Base-by-base conservation (phyloP, 1,284 basidiomycete genomes). In the Taiwanofungus camphoratus region DNA sequence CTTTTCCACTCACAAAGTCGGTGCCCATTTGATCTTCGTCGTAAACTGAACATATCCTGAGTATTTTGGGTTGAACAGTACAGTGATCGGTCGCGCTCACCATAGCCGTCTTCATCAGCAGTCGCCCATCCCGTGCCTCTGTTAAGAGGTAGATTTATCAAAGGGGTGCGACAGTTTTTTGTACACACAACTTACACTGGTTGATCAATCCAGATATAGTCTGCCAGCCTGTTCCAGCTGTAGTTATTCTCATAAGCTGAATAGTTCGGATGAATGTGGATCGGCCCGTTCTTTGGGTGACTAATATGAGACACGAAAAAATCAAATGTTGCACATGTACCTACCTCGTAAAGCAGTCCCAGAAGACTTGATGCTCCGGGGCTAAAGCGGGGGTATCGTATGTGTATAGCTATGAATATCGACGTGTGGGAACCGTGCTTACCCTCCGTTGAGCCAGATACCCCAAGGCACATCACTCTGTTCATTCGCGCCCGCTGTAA, bases 201-300 rank as follows among this genome's bases (percentile, higher is more conserved):
- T 48, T 86, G 82, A 55, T 86, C 85, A 35, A 87, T 65, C 79
- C 80, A 87, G 40, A 87, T 67, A 49, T 73, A 77, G 61, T 87
- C 84, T 2, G 78, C 74, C 16, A 82, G 56, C 30, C 63, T 70
- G 50, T 75, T 62, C 77, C 82, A 85, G 51, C 74, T 71, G 56
- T 74, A 70, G 12, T 69, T 58, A 49, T 85, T 83, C 11, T 66
- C 55, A 16, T 64, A 66, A 2, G 74, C 59, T 5, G 67, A 70
- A 49, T 74, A 76, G 51, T 82, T 61, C 37, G 57, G 57, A 12
- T 70, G 63, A 37, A 86, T 67, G 3, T 69, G 69, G 36, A 87
- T 72, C 2, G 83, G 84, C 3, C 83, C 83, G 52, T 85, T 86
- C 80, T 84, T 32, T 8, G 16, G 7, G 11, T 16, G 19, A 4